Percentiles rank a stretch among this genome's conserved stretches.
Conservation (phyloP, 2,329 filamentous ascomycete genomes). For the Tetracladium maxilliforme region DNA sequence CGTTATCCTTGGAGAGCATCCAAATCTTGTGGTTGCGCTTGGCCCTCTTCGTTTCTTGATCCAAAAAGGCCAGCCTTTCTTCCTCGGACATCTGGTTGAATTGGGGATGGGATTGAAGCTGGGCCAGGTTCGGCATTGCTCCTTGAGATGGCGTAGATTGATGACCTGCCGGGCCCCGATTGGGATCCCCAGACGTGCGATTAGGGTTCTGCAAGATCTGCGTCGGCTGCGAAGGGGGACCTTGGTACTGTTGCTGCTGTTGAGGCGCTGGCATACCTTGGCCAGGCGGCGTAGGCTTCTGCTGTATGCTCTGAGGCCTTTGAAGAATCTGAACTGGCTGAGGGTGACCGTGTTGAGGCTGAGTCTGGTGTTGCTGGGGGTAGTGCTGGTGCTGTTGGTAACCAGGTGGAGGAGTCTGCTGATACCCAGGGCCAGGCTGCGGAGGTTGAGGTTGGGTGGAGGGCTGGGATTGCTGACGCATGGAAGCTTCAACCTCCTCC, state of each 20-base stretch:
- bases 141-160: slow-evolving; percentile 8
- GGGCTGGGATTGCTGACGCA: slow-evolving; percentile 51
- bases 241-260: too few species aligned
- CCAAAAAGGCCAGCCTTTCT: slow-evolving; percentile 69
- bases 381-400: slow-evolving; percentile 4
- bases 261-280: slow-evolving; percentile 16
- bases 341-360: slow-evolving; percentile 3
- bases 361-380: slow-evolving; percentile 9
- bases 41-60: slow-evolving; percentile 85
- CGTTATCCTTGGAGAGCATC: slow-evolving; percentile 83
- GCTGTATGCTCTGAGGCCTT: slow-evolving; percentile 9
- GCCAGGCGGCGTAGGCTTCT: too few species aligned
- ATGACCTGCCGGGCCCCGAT: slow-evolving; percentile 11
- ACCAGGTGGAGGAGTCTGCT: neutral
- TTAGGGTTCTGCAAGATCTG: slow-evolving; percentile 74
- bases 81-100: slow-evolving; percentile 67
- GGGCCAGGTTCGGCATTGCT: too few species aligned
- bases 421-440: neutral
- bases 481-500: slow-evolving; percentile 90
- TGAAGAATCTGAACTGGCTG: slow-evolving; percentile 10
- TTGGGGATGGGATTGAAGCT: slow-evolving; percentile 31
- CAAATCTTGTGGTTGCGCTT: slow-evolving; percentile 99
- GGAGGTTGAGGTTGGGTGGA: slow-evolving; percentile 1
- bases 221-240: slow-evolving; percentile 40
- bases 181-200: slow-evolving; percentile 36